These are phyloP conservation scores for Beauveria sp. DNA, from an alignment of 2,329 filamentous ascomycete species.

Conservation along the genomic window DNA sequence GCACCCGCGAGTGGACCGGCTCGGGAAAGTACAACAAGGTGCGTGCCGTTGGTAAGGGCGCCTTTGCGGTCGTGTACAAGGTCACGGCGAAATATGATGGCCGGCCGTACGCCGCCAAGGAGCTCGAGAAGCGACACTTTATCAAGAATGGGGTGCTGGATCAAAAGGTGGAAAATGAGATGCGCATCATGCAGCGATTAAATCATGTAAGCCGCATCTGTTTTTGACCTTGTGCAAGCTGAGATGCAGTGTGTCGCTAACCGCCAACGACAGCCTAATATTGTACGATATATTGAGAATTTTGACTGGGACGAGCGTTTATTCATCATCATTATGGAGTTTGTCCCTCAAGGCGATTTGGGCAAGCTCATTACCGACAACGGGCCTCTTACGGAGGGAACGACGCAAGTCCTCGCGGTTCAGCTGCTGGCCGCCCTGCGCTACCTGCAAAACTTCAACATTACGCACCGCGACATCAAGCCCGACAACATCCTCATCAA, in stretches of 20 bases:
- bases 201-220: slow-evolving; percentile 59
- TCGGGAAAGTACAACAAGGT: slow-evolving; percentile 78
- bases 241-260: neutral
- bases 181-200: slow-evolving; percentile 87
- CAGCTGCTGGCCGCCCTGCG: slow-evolving; percentile 76
- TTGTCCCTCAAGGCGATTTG: slow-evolving; percentile 73
- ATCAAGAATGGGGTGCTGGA: slow-evolving; percentile 88
- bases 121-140: slow-evolving; percentile 86
- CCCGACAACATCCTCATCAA: slow-evolving; percentile 93
- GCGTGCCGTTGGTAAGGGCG: slow-evolving; percentile 78
- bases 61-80: slow-evolving; percentile 90
- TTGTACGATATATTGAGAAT: slow-evolving; percentile 86
- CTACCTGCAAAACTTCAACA: slow-evolving; percentile 80
- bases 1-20: slow-evolving; percentile 68
- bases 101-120: slow-evolving; percentile 80
- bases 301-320: slow-evolving; percentile 73
- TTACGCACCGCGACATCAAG: slow-evolving; percentile 98
- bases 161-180: slow-evolving; percentile 91
- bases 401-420: slow-evolving; percentile 62
- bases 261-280: slow-evolving; percentile 56
- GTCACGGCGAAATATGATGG: slow-evolving; percentile 82
- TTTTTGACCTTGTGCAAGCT: neutral
- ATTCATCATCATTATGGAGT: slow-evolving; percentile 98
- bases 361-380: slow-evolving; percentile 60
- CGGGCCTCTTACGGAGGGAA: slow-evolving; percentile 56